Evolutionary conservation across 345 rosid genomes (phyloP), one percentile per base, ranked within the genome.

Genomic region (Boechera retrofracta): DNA sequence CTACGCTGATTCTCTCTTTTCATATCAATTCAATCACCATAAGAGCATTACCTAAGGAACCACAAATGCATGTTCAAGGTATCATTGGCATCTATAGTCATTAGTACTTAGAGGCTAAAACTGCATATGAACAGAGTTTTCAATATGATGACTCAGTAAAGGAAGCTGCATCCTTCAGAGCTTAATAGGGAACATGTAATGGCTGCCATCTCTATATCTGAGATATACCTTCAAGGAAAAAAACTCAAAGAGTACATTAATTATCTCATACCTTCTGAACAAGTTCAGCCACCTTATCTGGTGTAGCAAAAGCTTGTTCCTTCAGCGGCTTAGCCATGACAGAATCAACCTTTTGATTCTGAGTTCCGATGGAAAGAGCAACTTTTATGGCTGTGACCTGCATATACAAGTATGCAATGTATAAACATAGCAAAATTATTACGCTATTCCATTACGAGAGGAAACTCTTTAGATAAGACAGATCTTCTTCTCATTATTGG

Each of bases 251-350:
- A 42, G 75, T 59, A 47, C 0, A 7, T 48, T 33, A 10, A 6
- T 13, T n/a, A 67, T 16, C 29, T 29, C 80, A 29, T 80, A 95
- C 99, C 98, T 92, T 92, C 76, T 85, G 96, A 78, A 95, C 90
- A 79, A 95, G 87, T 80, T 92, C 99, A 26, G 92, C 96, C 80
- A 95, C 97, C 85, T 90, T 92, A 73, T 89, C 98, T 39, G 98
- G 96, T 71, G 92, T 82, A 79, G 98, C 97, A 52, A 95, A 95
- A 65, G 99, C 99, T 79, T 92, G 98, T 67, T 95, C 97, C 84
- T 87, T 95, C 53, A 95, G 89, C 44, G 97, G 97, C 84, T 82
- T 95, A 83, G 88, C 71, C 94, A 88, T 89, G 67, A 84, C 84
- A 3, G 91, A 85, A 64, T 90, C 97, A 63, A 75, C 84, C 70